phyloP scores from a whole-genome alignment of 148 eudicot genomes.

The Camellia lanceoleosa region DNA sequence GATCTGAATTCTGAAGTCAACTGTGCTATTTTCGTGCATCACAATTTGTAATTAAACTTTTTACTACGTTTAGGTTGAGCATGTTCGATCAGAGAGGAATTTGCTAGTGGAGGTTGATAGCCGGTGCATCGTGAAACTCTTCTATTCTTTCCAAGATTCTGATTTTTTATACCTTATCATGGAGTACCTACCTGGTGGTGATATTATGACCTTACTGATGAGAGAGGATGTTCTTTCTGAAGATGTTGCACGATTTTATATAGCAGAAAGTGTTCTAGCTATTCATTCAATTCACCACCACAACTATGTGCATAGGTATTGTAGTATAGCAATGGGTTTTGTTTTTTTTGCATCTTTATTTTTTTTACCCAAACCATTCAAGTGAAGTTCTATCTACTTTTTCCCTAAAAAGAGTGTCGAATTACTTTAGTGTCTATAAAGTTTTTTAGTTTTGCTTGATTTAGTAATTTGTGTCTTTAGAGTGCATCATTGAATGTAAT shows the following conservation, averaged over 20 bases:
- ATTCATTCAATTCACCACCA: slow-evolving; percentile 69
- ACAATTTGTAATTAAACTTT: background rate
- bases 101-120: slow-evolving; percentile 75
- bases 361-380: background rate
- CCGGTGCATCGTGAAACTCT: slow-evolving; percentile 69
- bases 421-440: background rate
- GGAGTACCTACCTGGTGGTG: slow-evolving; percentile 86
- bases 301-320: slow-evolving; percentile 66
- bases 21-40: background rate
- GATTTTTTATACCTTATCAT: slow-evolving; percentile 67
- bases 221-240: slow-evolving; percentile 68
- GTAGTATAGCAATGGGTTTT: background rate
- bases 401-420: background rate
- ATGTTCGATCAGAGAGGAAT: slow-evolving; percentile 77
- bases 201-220: slow-evolving; percentile 73
- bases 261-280: slow-evolving; percentile 70
- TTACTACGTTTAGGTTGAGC: slow-evolving; percentile 55
- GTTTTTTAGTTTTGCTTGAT: slow-evolving; percentile 2
- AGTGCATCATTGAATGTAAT: background rate
- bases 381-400: background rate
- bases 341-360: background rate
- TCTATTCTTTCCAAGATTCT: slow-evolving; percentile 70
- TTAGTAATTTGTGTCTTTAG: background rate
- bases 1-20: background rate
- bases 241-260: slow-evolving; percentile 73